These are phyloP conservation scores for Leccinum ochraceum DNA, from an alignment of 768 basidiomycete species.

Conservation along the genomic window DNA sequence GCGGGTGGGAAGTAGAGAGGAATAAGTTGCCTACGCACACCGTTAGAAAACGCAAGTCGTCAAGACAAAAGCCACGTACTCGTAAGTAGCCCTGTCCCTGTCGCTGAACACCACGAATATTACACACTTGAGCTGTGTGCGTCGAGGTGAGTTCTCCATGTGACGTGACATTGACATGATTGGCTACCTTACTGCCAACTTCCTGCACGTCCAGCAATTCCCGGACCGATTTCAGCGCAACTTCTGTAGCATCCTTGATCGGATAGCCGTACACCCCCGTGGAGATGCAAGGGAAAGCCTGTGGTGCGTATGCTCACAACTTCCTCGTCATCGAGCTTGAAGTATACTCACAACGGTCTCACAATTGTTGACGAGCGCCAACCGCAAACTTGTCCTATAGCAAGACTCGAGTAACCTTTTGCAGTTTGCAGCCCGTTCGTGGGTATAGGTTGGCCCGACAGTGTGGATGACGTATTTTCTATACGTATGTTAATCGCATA, in stretches of 20 bases:
- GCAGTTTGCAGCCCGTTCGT: constrained; percentile 40
- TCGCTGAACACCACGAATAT: constrained; percentile 75
- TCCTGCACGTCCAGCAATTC: constrained; percentile 54
- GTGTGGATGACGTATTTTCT: constrained; percentile 79
- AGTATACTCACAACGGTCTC: constrained; percentile 57
- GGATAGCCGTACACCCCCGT: constrained; percentile 83
- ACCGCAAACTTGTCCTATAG: constrained; percentile 61
- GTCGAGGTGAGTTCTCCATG: background rate
- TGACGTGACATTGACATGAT: background rate
- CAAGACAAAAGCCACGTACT: constrained; percentile 44
- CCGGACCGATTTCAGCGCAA: constrained; percentile 63
- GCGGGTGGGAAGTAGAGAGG: constrained; percentile 62
- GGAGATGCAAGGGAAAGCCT: constrained; percentile 84
- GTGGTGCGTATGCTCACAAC: background rate
- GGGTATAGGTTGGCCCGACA: constrained; percentile 69
- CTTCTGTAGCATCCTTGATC: constrained; percentile 65
- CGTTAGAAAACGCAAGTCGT: background rate
- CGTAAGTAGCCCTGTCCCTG: constrained; percentile 61
- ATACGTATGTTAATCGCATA: background rate
- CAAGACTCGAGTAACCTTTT: constrained; percentile 64
- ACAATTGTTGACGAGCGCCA: constrained; percentile 60
- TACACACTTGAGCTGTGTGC: constrained; percentile 59
- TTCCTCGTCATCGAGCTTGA: background rate
- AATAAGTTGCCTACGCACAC: constrained; percentile 43
- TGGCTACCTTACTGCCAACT: constrained; percentile 42